Base-by-base conservation (phyloP, 805 yeast genomes). In the Yamadazyma nakazawae region DNA sequence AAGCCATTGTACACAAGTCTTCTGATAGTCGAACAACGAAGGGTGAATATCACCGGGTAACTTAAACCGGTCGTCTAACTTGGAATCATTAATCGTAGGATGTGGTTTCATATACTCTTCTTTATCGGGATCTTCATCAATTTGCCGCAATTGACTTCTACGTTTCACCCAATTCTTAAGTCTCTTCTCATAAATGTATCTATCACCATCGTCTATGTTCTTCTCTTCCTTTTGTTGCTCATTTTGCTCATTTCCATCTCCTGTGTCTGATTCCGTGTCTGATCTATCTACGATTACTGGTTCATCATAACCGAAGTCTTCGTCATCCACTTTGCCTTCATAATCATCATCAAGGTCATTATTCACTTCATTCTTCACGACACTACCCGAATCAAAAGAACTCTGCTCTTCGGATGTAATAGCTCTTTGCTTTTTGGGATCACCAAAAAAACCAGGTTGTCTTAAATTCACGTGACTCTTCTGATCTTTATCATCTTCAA, bases 1-100 rank as follows among this genome's bases (percentile, higher is more conserved):
- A 2, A 94, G 77, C 99, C 99, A 92, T 58, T 94, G 96, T 1
- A 94, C 97, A 51, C 98, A 89, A 0, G 98, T 94, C 57, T 88
- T 88, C 58, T 94, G 99, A 62, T 94, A 94, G 53, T 88, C 96
- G 59, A 94, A 94, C 12, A 94, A 67, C 4, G 89, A 77, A 0
- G 94, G 84, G 63, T 85, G 89, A 0, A 94, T 82, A 54, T 92
- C 97, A 2, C 97, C 98, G 0, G 99, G 98, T 0, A 94, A 72
- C 48, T 69, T 77, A 63, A 84, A 89, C 8, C 77, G 79, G 34
- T 78, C 80, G 58, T 88, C 85, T 5, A 92, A 66, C 6, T 78
- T 72, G 0, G 96, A 91, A 62, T 89, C 97, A 0, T 87, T 76
- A 21, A 78, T 71, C 0, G 78, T 67, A 0, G 97, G 97, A 64